These are phyloP conservation scores for Mucor saturninus DNA, from an alignment of 371 early-diverging fungal species.

Conservation along the genomic window DNA sequence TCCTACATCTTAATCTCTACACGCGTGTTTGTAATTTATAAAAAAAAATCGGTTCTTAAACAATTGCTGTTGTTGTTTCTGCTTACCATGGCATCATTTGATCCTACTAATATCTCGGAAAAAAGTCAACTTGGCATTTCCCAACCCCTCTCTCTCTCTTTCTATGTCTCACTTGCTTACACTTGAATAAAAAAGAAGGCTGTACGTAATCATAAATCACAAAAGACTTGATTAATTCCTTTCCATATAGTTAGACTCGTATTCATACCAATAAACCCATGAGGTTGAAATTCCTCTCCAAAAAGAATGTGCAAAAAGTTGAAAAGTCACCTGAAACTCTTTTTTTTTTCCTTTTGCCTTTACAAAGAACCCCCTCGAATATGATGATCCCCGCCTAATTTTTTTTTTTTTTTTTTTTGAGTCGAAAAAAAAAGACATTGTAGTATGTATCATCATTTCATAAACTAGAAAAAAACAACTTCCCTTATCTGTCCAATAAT, in stretches of 20 bases:
- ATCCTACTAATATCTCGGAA: neutral
- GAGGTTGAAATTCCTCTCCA: neutral
- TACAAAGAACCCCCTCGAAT: neutral
- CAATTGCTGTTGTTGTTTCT: neutral
- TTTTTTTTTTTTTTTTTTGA: neutral
- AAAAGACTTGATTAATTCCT: slow-evolving; percentile 6
- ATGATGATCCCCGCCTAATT: neutral
- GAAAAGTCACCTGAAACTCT: slow-evolving; percentile 1
- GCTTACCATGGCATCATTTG: neutral
- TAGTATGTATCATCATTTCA: neutral
- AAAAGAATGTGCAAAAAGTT: neutral
- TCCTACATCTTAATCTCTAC: neutral
- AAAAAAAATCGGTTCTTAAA: too few species aligned
- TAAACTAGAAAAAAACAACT: neutral
- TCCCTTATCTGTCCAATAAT: neutral
- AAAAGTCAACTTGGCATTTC: neutral
- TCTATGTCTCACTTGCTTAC: neutral
- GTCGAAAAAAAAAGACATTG: neutral
- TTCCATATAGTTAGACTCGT: neutral
- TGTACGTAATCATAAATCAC: neutral
- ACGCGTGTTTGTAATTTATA: too few species aligned
- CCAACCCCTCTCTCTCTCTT: neutral
- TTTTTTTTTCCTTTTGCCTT: neutral
- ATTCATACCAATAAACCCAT: neutral
- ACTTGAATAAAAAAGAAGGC: neutral